Percentiles rank a stretch among this genome's conserved stretches.
These are phyloP conservation scores for Erythrophleum fordii DNA, from an alignment of 306 rosid genomes.

Conservation along the genomic window DNA sequence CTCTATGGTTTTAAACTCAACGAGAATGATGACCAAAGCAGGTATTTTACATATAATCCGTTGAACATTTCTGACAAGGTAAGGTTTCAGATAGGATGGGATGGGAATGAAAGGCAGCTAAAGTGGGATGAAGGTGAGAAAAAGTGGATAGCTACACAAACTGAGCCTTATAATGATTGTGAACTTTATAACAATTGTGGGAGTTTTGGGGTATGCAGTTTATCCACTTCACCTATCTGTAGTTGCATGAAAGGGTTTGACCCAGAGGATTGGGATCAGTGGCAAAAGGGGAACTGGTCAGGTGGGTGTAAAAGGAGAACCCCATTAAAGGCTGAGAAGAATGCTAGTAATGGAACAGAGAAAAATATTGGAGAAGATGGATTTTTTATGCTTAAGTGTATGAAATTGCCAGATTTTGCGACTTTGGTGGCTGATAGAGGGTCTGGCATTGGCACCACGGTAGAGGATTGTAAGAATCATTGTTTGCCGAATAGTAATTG, in stretches of 20 bases:
- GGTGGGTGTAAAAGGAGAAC: constrained; percentile 71
- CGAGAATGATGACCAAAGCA: not conserved
- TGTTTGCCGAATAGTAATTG: constrained; percentile 60
- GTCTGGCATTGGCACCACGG: not conserved
- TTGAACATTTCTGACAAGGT: constrained; percentile 28
- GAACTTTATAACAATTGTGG: constrained; percentile 81
- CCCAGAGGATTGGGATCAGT: constrained; percentile 38
- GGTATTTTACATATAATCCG: constrained; percentile 45
- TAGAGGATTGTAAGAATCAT: constrained; percentile 40
- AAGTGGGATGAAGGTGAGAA: constrained; percentile 48
- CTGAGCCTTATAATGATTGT: constrained; percentile 59
- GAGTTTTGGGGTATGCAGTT: constrained; percentile 56
- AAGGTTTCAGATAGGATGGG: constrained; percentile 66
- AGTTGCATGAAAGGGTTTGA: constrained; percentile 66
- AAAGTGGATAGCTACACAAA: constrained; percentile 47
- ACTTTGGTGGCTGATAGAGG: constrained; percentile 7
- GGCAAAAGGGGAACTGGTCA: constrained; percentile 52
- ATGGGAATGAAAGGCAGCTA: constrained; percentile 60
- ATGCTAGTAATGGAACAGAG: constrained; percentile 22
- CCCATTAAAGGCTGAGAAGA: constrained; percentile 48
- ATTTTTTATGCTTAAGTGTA: constrained; percentile 30
- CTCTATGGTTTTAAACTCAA: constrained; percentile 58
- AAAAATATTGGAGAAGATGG: constrained; percentile 60
- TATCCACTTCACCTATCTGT: constrained; percentile 44
- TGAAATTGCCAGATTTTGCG: constrained; percentile 82